These are phyloP conservation scores for Lachnellula arida DNA, from an alignment of 2,329 filamentous ascomycete species.

Conservation along the genomic window DNA sequence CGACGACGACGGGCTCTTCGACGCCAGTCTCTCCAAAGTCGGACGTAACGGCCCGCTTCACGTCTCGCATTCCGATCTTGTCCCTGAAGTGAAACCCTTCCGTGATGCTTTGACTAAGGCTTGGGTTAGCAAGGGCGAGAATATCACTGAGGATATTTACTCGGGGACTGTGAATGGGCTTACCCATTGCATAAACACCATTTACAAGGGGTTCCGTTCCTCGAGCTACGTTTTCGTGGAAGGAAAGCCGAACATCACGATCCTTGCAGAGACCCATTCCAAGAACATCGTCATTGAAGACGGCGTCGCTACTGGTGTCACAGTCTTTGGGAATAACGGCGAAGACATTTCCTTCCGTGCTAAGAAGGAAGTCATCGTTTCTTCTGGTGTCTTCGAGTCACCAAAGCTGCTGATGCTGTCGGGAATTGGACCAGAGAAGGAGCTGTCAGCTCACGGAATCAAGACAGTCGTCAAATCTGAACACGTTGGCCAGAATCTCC, in stretches of 20 bases:
- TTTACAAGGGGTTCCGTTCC: conserved; percentile 53
- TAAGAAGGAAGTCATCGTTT: conserved; percentile 24
- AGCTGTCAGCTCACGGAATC: conserved; percentile 34
- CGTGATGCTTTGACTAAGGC: conserved; percentile 45
- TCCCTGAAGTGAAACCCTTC: conserved; percentile 48
- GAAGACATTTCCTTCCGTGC: conserved; percentile 43
- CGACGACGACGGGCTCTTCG: conserved; percentile 46
- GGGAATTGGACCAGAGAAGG: conserved; percentile 41
- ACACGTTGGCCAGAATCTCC: conserved; percentile 31
- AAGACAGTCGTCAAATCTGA: conserved; percentile 26
- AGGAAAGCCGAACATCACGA: conserved; percentile 50
- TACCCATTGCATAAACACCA: conserved; percentile 48
- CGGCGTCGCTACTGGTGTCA: conserved; percentile 42
- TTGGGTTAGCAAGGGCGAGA: conserved; percentile 49
- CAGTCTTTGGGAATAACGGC: conserved; percentile 37
- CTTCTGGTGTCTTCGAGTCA: conserved; percentile 39
- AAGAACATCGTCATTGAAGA: conserved; percentile 51
- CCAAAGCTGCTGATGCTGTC: conserved; percentile 48
- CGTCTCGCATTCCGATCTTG: conserved; percentile 49
- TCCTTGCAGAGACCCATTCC: conserved; percentile 44
- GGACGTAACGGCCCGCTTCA: conserved; percentile 47
- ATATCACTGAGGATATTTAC: conserved; percentile 50
- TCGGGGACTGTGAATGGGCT: conserved; percentile 51
- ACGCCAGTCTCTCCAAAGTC: conserved; percentile 44
- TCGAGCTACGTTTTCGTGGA: conserved; percentile 47